Conservation (phyloP, 2,329 filamentous ascomycete species). For the Fusarium nurragi region DNA sequence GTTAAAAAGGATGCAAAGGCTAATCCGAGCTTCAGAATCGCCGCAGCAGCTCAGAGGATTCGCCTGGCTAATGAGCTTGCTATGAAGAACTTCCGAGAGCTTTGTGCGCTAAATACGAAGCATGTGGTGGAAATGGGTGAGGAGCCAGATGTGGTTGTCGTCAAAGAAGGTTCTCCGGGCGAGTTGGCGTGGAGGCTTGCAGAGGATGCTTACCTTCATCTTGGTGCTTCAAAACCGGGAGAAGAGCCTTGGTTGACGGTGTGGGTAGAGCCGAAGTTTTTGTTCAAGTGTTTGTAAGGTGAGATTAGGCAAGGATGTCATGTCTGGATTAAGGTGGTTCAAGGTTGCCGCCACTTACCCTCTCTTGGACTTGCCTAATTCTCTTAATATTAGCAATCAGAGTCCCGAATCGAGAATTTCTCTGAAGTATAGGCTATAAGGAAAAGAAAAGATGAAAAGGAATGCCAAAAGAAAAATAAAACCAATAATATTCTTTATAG, state of each 20-base stretch:
- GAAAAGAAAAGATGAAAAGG: too few relatives aligned
- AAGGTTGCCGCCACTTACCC: too few relatives aligned
- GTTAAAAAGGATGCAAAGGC: background rate
- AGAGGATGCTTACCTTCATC: background rate
- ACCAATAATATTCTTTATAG: too few relatives aligned
- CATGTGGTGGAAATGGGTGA: background rate
- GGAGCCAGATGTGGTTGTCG: background rate
- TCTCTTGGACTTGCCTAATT: too few relatives aligned
- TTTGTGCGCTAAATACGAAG: background rate
- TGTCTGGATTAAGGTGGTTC: too few relatives aligned
- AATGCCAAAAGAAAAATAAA: too few relatives aligned
- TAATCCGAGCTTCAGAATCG: background rate
- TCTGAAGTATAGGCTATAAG: too few relatives aligned
- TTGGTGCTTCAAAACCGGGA: background rate
- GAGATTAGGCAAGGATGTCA: too few relatives aligned
- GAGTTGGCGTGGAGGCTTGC: background rate
- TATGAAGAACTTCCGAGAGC: background rate
- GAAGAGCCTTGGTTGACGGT: background rate
- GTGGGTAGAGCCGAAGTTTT: background rate
- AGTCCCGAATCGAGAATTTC: too few relatives aligned
- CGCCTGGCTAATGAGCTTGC: conserved; percentile 3
- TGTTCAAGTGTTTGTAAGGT: background rate
- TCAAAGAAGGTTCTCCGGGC: background rate
- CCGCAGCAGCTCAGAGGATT: background rate
- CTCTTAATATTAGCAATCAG: too few relatives aligned